These are phyloP conservation scores for Fusarium newnesense DNA, from an alignment of 2,329 filamentous ascomycete species.

Conservation along the genomic window DNA sequence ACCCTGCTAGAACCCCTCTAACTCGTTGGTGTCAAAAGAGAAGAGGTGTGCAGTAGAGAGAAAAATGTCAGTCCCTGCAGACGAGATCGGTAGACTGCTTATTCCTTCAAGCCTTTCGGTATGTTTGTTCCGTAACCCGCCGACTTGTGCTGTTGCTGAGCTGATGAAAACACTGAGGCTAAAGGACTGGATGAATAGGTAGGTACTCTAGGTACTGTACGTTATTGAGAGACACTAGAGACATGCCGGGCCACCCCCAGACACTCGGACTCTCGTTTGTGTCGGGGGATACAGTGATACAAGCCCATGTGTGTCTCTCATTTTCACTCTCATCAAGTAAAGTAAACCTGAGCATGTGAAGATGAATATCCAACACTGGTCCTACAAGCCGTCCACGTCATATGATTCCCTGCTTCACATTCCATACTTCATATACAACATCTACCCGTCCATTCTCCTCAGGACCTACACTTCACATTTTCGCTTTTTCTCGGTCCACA, in stretches of 20 bases:
- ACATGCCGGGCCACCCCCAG: slow-evolving; percentile 7
- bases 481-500: slow-evolving; percentile 9
- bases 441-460: neutral
- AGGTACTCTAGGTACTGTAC: neutral
- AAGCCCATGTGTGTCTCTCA: slow-evolving; percentile 20
- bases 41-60: neutral
- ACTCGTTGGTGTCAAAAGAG: neutral
- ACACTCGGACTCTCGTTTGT: slow-evolving; percentile 11
- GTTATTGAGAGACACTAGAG: neutral
- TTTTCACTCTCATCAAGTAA: neutral
- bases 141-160: slow-evolving; percentile 9
- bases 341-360: slow-evolving; percentile 26
- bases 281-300: slow-evolving; percentile 3
- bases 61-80: slow-evolving; percentile 10
- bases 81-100: slow-evolving; percentile 28
- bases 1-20: neutral
- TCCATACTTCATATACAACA: neutral
- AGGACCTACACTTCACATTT: neutral
- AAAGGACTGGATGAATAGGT: neutral
- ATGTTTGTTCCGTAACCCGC: slow-evolving; percentile 26
- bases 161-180: neutral
- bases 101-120: neutral
- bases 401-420: slow-evolving; percentile 23
- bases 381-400: slow-evolving; percentile 24
- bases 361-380: slow-evolving; percentile 13